Conservation (phyloP, 495 filamentous ascomycete genomes). For the Staphylotrichum tortipilum region DNA sequence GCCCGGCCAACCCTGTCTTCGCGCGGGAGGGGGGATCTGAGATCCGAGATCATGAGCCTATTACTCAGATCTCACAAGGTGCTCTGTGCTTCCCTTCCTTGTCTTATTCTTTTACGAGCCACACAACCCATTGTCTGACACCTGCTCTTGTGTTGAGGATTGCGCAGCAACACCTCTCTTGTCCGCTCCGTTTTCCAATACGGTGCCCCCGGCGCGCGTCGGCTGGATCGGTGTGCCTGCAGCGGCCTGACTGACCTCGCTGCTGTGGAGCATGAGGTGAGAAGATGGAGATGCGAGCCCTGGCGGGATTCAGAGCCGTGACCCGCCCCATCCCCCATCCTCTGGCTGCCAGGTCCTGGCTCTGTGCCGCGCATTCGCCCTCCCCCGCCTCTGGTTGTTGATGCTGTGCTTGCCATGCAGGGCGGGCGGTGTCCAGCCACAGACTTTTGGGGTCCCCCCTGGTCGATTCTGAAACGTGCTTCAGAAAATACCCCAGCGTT, state of each 20-base stretch:
- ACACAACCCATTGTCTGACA: not conserved
- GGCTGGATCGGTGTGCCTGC: too few species aligned
- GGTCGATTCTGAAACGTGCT: slow-evolving; percentile 27
- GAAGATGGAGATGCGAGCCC: not conserved
- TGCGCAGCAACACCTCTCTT: not conserved
- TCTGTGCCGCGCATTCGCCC: slow-evolving; percentile 11
- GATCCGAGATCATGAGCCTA: not conserved
- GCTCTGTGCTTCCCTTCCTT: not conserved
- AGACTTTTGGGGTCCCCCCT: slow-evolving; percentile 10
- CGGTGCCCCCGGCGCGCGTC: too few species aligned
- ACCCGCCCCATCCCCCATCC: not conserved
- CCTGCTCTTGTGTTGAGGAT: not conserved
- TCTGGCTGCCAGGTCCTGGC: not conserved
- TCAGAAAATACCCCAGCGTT: slow-evolving; percentile 25
- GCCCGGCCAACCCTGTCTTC: too few species aligned
- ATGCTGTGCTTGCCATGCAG: not conserved
- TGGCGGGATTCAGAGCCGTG: not conserved
- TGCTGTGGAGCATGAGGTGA: not conserved
- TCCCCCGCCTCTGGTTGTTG: not conserved
- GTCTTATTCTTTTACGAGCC: not conserved
- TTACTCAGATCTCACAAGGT: slow-evolving; percentile 2
- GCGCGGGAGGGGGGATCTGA: not conserved
- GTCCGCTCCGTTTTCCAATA: not conserved
- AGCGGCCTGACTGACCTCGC: too few species aligned
- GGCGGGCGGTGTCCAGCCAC: slow-evolving; percentile 21